phyloP scores from a whole-genome alignment of 768 basidiomycete genomes.

The Boletus edulis region DNA sequence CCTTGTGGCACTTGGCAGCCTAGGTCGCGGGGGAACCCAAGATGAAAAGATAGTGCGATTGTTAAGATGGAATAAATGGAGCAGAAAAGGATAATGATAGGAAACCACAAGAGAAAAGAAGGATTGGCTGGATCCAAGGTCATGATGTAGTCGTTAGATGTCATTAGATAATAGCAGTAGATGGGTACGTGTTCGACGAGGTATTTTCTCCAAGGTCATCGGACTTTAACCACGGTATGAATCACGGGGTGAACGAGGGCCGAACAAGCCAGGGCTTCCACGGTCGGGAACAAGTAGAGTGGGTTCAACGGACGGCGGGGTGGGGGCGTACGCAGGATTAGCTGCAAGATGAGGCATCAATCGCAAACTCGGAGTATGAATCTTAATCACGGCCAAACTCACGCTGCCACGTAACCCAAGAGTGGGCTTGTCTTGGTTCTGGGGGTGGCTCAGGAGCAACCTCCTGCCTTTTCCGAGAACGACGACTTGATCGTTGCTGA shows the following conservation, averaged over 20 bases:
- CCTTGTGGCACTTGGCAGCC: background rate
- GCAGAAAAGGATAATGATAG: constrained; percentile 26
- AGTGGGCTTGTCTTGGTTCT: constrained; percentile 44
- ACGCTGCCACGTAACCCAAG: constrained; percentile 72
- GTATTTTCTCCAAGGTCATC: background rate
- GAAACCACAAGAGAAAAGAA: background rate
- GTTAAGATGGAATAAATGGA: constrained; percentile 4
- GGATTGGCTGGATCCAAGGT: constrained; percentile 9
- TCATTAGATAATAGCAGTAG: constrained; percentile 3
- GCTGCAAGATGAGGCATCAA: constrained; percentile 39
- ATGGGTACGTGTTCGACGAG: background rate
- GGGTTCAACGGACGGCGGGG: constrained; percentile 59
- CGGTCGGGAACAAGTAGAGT: constrained; percentile 59
- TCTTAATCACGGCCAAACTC: constrained; percentile 30
- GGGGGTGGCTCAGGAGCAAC: constrained; percentile 30
- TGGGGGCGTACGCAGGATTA: constrained; percentile 53
- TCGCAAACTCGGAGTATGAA: constrained; percentile 1
- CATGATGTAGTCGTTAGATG: constrained; percentile 19
- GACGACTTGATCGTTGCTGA: constrained; percentile 35
- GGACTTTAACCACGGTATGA: constrained; percentile 25
- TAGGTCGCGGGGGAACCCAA: background rate
- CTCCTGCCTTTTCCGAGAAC: constrained; percentile 43
- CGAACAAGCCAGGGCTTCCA: constrained; percentile 69
- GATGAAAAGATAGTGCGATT: background rate
- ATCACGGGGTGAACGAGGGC: constrained; percentile 64